Evolutionary conservation across 192 early-diverging fungal genomes (phyloP), one percentile per base, ranked within the genome.

Genomic region (Entophlyctis luteolus): DNA sequence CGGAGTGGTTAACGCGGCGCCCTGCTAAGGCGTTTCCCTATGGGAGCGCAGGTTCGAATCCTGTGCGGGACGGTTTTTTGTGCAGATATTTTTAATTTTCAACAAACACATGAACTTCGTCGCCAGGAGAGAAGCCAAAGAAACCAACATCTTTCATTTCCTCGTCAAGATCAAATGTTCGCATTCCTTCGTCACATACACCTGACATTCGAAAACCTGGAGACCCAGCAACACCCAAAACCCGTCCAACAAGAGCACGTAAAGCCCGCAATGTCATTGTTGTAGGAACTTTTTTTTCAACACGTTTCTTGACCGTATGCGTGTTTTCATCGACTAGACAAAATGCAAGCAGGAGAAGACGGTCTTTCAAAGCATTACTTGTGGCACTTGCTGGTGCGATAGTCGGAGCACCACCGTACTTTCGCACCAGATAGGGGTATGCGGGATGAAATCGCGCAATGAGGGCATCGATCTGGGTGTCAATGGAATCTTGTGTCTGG

Each of bases 341-440:
- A 55, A n/a, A 65, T 10, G 45, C 14, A 20, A 76, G 22, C 54
- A 6, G 29, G 16, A 58, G 3, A 22, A 79, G 22, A 4, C 75
- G 68, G 39, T 79, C 75, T 48, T 76, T 76, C 10, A 79, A 62
- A 0, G 73, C 60, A 0, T 25, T 54, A 1, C 71, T 68, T 16
- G 72, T 74, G 28, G 54, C 65, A n/a, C 62, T 47, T n/a, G 59
- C 55, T n/a, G 74, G 72, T 20, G 65, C 55, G 14, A 66, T 38
- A 27, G 39, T 27, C 3, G 78, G 78, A 36, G 31, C 65, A 23
- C 74, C 74, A 23, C 74, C 74, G 18, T 74, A 50, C 1, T 48
- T 14, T 2, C n/a, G 52, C 8, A 50, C 38, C 2, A 79, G 78
- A 23, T 70, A 68, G 4, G 22, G 28, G 32, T 53, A 76, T 18